A percentile compares a stretch with the other conserved stretches of the same genome.
phyloP scores from a whole-genome alignment of 495 filamentous ascomycete genomes.

The Xylaria flabelliformis region DNA sequence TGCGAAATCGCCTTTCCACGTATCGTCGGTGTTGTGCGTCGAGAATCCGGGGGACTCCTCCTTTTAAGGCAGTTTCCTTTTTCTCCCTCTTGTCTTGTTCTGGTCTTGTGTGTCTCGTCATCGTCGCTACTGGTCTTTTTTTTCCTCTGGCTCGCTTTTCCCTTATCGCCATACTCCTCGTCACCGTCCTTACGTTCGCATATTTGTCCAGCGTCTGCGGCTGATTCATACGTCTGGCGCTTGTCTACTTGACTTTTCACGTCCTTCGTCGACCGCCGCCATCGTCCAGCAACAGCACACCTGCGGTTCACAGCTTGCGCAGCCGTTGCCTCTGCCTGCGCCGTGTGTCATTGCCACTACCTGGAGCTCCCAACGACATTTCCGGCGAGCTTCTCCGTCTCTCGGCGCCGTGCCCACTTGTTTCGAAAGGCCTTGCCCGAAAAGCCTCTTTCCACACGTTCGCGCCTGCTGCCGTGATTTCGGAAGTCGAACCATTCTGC shows the following conservation, averaged over 20 bases:
- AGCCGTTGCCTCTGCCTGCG: constrained; percentile 12
- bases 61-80: constrained; percentile 59
- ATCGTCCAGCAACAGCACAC: constrained; percentile 9
- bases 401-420: constrained; percentile 11
- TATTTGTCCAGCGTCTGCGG: constrained; percentile 34
- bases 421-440: constrained; percentile 24
- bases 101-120: constrained; percentile 34
- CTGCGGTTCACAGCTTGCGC: constrained; percentile 24
- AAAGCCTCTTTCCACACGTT: constrained; percentile 22
- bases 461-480: constrained; percentile 30
- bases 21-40: constrained; percentile 49
- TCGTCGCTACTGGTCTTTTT: constrained; percentile 35
- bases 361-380: constrained; percentile 23
- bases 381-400: constrained; percentile 6
- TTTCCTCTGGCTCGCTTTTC: constrained; percentile 38
- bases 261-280: constrained; percentile 19
- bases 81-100: constrained; percentile 34
- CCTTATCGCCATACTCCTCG: constrained; percentile 46
- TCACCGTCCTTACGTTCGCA: constrained; percentile 36
- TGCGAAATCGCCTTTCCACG: constrained; percentile 38
- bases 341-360: constrained; percentile 16
- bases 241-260: constrained; percentile 24
- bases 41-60: constrained; percentile 56
- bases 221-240: constrained; percentile 34
- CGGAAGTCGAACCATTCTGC: constrained; percentile 28